Conservation (phyloP, 148 eudicot genomes). For the Chenopodium berlandieri region DNA sequence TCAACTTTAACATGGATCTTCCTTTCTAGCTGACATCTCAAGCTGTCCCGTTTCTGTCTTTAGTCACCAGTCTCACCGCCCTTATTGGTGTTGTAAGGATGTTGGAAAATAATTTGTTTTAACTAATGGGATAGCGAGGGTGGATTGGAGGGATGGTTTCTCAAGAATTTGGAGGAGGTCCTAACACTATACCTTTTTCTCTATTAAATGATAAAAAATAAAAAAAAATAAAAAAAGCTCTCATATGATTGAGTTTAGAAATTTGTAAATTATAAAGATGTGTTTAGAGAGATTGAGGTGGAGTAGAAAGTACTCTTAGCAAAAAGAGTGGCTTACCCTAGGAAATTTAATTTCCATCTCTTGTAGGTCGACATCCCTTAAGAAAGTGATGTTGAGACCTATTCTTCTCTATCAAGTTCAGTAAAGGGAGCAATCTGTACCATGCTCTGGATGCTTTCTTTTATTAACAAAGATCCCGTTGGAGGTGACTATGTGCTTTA, state of each 20-base stretch:
- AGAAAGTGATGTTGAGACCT: background rate
- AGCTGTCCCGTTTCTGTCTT: background rate
- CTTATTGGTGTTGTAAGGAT: background rate
- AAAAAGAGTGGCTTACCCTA: background rate
- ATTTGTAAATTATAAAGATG: background rate
- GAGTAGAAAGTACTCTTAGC: background rate
- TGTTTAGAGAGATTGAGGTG: background rate
- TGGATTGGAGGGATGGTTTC: background rate
- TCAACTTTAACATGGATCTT: no score
- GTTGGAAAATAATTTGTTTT: background rate
- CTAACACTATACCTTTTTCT: no score
- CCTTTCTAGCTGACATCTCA: background rate
- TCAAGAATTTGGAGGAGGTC: no score
- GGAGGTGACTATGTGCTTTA: no score
- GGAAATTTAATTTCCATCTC: background rate
- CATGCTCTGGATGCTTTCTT: background rate
- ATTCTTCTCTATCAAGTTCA: background rate
- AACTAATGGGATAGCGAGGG: background rate
- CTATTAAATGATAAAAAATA: no score
- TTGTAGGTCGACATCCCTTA: background rate
- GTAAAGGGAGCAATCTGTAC: background rate
- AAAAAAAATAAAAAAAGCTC: no score
- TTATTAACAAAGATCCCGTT: no score
- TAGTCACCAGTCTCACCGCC: background rate
- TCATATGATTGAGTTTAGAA: background rate